A percentile compares a stretch with the other conserved stretches of the same genome.
phyloP scores from a whole-genome alignment of 2,329 filamentous ascomycete species.

The Tolypocladium ovalisporum region DNA sequence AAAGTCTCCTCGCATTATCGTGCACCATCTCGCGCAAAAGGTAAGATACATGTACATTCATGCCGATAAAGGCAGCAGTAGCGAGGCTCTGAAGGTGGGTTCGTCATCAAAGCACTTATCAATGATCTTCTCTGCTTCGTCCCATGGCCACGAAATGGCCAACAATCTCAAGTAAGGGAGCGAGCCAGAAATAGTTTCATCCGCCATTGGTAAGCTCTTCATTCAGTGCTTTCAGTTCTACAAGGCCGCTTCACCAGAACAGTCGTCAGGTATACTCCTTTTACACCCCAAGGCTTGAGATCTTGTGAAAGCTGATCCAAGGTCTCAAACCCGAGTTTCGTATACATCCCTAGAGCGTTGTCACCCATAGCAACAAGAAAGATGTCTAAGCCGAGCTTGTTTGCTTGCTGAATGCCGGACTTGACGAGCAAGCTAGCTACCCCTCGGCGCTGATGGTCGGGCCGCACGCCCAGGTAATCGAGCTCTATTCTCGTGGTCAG shows the following conservation, averaged over 20 bases:
- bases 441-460: not conserved
- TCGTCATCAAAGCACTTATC: too few species aligned
- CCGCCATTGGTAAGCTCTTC: not conserved
- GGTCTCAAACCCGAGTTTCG: not conserved
- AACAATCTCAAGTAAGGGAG: too few species aligned
- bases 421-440: not conserved
- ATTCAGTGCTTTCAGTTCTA: fast-evolving
- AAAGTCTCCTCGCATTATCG: too few species aligned
- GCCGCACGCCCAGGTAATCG: not conserved
- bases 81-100: too few species aligned
- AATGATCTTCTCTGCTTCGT: too few species aligned
- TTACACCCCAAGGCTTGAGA: not conserved
- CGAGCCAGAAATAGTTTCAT: not conserved
- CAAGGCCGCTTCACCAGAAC: not conserved
- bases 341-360: not conserved
- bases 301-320: not conserved
- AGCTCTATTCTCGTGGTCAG: not conserved
- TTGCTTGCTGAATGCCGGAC: not conserved
- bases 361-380: not conserved
- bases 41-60: too few species aligned
- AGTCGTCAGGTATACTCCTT: not conserved
- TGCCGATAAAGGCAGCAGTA: too few species aligned
- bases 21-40: too few species aligned
- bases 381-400: not conserved
- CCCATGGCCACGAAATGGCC: too few species aligned